Conservation (phyloP, 306 rosid species). For the Fragaria vesca region DNA sequence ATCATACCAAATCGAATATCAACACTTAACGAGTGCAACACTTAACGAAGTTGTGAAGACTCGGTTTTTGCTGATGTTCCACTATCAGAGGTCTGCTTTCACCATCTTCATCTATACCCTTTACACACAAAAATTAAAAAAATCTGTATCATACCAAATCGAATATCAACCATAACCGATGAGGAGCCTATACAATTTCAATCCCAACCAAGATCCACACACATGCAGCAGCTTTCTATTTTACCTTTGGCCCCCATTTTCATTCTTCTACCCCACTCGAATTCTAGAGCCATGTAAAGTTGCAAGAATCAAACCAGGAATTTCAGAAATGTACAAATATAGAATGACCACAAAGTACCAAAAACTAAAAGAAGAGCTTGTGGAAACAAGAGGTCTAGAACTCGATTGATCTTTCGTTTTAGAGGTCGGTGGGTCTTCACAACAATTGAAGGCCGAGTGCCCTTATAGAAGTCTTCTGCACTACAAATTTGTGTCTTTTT, state of each 20-base stretch:
- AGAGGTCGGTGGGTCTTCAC: conserved; percentile 9
- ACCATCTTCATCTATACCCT: background rate
- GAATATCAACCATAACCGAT: background rate
- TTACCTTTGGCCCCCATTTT: background rate
- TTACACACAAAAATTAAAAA: background rate
- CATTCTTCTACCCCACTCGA: background rate
- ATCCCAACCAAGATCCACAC: background rate
- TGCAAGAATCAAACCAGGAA: background rate
- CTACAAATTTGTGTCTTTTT: background rate
- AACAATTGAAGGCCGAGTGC: background rate
- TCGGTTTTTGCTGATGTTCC: background rate
- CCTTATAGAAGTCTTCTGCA: background rate
- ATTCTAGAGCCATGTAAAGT: background rate
- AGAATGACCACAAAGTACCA: background rate
- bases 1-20: background rate
- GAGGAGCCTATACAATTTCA: background rate
- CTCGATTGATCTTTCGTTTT: background rate
- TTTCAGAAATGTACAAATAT: background rate
- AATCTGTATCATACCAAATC: conserved; percentile 7
- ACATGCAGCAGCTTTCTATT: background rate
- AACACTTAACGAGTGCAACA: background rate
- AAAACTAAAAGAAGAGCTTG: background rate
- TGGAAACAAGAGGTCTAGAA: background rate
- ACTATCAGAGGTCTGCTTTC: background rate
- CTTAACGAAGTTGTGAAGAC: background rate